A percentile compares a stretch with the other conserved stretches of the same genome.
Evolutionary conservation across 2,329 filamentous ascomycete species (phyloP).

Genomic region (Colletotrichum sp.): DNA sequence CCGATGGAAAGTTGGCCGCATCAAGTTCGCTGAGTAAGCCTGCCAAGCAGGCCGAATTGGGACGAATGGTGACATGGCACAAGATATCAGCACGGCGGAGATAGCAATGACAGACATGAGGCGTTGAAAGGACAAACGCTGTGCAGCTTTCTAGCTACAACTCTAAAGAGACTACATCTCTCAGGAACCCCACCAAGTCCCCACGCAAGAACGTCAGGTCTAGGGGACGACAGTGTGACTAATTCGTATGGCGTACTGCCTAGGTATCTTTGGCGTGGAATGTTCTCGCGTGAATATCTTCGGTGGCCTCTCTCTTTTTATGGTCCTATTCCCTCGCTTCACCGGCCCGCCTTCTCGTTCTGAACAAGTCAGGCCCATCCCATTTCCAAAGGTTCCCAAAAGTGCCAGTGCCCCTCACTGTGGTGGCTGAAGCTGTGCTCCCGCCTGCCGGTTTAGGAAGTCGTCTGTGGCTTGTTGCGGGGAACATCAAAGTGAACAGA

Average conservation of each 20-base stretch:
- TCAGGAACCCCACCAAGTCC: background rate
- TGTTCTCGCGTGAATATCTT: background rate
- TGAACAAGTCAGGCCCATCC: background rate
- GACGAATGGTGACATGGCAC: background rate
- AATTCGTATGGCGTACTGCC: background rate
- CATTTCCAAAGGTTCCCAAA: slow-evolving; percentile 14
- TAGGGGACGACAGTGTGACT: background rate
- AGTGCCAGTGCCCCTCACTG: slow-evolving; percentile 14
- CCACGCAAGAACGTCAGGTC: background rate
- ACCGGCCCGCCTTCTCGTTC: slow-evolving; percentile 4
- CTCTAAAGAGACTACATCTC: background rate
- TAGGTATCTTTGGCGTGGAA: background rate
- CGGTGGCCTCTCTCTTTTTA: background rate
- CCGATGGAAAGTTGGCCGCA: background rate
- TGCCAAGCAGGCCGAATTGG: background rate
- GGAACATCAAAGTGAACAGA: background rate
- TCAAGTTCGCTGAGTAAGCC: background rate
- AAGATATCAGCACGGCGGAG: background rate
- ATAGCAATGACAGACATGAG: background rate
- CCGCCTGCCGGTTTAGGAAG: background rate
- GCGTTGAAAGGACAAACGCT: background rate
- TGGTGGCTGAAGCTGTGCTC: slow-evolving; percentile 8
- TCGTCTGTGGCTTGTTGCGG: background rate
- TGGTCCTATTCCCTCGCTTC: background rate
- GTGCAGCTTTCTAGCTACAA: background rate